phyloP scores from a whole-genome alignment of 768 basidiomycete genomes.

The Boletus coccyginus region DNA sequence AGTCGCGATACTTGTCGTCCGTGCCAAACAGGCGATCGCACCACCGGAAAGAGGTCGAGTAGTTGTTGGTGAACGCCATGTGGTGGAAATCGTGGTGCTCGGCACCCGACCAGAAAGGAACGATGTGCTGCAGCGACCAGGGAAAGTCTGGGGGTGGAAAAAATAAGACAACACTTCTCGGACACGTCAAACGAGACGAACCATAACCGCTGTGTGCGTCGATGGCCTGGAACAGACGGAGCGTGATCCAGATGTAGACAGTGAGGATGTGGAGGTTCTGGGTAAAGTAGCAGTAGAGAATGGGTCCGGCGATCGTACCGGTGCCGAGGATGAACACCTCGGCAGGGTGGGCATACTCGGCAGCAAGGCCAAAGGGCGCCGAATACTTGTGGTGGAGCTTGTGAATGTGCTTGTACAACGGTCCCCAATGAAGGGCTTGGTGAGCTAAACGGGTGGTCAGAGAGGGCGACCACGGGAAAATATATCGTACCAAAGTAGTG shows the following conservation, averaged over 20 bases:
- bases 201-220: slow-evolving; percentile 97
- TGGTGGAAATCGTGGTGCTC: slow-evolving; percentile 99
- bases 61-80: slow-evolving; percentile 94
- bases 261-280: slow-evolving; percentile 82
- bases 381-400: slow-evolving; percentile 97
- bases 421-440: slow-evolving; percentile 80
- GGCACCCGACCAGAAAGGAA: slow-evolving; percentile 97
- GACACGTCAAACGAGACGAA: slow-evolving; percentile 33
- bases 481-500: slow-evolving; percentile 72
- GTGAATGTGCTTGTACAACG: slow-evolving; percentile 90
- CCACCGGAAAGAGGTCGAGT: slow-evolving; percentile 91
- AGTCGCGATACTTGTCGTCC: slow-evolving; percentile 83
- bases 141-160: slow-evolving; percentile 71
- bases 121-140: slow-evolving; percentile 88
- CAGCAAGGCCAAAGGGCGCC: slow-evolving; percentile 95
- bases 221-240: slow-evolving; percentile 40
- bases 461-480: neutral
- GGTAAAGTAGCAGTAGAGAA: slow-evolving; percentile 80
- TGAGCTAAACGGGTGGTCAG: slow-evolving; percentile 54
- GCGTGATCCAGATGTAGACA: slow-evolving; percentile 90
- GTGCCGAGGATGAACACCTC: slow-evolving; percentile 94
- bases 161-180: neutral
- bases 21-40: slow-evolving; percentile 89
- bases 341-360: slow-evolving; percentile 96
- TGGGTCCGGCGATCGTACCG: slow-evolving; percentile 86